Evolutionary conservation across 805 yeast genomes (phyloP).

Genomic region (Middelhovenomyces tepae): DNA sequence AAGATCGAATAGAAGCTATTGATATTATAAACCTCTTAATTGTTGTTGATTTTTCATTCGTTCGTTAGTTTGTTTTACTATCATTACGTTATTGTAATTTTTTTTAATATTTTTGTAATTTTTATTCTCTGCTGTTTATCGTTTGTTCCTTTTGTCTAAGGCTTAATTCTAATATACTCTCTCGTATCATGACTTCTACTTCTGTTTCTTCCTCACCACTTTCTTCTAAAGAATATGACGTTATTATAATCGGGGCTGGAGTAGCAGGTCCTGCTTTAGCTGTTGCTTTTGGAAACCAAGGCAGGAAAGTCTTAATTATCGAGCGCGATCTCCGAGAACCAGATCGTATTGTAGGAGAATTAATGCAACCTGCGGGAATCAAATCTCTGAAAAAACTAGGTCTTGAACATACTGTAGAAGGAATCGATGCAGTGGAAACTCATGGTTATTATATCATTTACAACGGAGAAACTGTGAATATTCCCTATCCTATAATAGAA

Average conservation of each 20-base stretch:
- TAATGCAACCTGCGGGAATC: constrained; percentile 95
- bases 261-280: constrained; percentile 94
- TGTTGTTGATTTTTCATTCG: no score
- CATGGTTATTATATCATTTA: constrained; percentile 75
- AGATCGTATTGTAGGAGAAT: constrained; percentile 94
- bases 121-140: no score
- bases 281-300: constrained; percentile 81
- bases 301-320: constrained; percentile 64
- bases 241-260: constrained; percentile 96
- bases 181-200: no score
- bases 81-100: no score
- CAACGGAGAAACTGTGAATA: constrained; percentile 44
- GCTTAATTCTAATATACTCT: no score
- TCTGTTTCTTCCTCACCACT: not conserved
- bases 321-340: constrained; percentile 92
- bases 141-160: no score
- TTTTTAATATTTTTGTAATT: no score
- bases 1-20: no score
- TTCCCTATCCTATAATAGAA: constrained; percentile 67
- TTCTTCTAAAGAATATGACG: constrained; percentile 46
- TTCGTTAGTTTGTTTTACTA: no score
- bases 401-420: constrained; percentile 63
- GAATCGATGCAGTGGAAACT: constrained; percentile 68
- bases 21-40: no score
- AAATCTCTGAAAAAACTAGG: constrained; percentile 76